Base-by-base conservation (phyloP, 1,139 yeast species). In the Yamadazyma oceani region DNA sequence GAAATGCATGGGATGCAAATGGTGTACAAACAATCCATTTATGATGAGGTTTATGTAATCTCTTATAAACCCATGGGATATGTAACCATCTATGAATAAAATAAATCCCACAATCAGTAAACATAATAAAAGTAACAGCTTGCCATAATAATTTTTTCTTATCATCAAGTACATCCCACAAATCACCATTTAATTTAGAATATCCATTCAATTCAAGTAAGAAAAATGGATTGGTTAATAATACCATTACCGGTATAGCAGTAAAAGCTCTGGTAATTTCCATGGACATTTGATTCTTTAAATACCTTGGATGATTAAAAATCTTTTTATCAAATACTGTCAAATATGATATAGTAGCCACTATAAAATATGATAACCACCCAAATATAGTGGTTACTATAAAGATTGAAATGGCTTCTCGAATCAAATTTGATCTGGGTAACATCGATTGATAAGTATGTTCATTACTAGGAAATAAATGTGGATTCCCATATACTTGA, bases 1-100 rank as follows among this genome's bases (percentile, higher is more conserved):
- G 97, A 88, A 92, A 92, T 16, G 98, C 97, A 59, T 90, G 97
- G 10, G 96, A 88, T 1, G 98, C 98, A 66, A 85, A 92, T 25
- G 98, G 98, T 3, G 98, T 90, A 48, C 97, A 92, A 36, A 92
- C 97, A 54, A 92, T 82, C 98, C 98, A 92, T 68, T 92, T 94
- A 75, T 92, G 98, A 64, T 92, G 98, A n/a, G 97, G 97, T 69
- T 92, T 92, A 71, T 92, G 98, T 48, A 92, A 69, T 24, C 58
- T 62, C 71, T 85, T 90, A 77, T 92, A 92, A 29, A 92, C 82
- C 26, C 74, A 54, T 22, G 96, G 97, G 85, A 90, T 86, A 62
- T 92, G 98, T 54, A 92, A 73, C 77, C 87, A 79, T 57, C 97
- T 81, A 66, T 92, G 98, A 51, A 89, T 84, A 57, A 85, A 73